Conservation (phyloP, 2,329 filamentous ascomycete species). For the Xylariales sp. region DNA sequence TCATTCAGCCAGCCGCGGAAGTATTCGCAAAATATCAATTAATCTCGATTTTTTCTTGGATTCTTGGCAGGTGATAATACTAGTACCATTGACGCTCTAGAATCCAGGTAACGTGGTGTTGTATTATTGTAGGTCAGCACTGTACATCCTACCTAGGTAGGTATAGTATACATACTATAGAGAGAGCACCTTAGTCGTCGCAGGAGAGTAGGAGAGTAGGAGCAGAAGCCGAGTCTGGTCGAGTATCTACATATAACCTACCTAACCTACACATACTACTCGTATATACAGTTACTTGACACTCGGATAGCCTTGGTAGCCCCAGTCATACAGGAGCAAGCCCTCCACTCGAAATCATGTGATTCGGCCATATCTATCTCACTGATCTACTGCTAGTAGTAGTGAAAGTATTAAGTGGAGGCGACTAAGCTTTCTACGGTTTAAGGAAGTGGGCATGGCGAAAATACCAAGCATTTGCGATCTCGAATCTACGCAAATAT, state of each 20-base stretch:
- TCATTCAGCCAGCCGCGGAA: constrained; percentile 7
- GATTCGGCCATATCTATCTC: constrained; percentile 2
- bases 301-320: constrained; percentile 17
- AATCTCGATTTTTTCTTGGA: constrained; percentile 6
- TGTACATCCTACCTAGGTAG: too few species aligned
- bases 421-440: constrained; percentile 11
- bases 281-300: background rate
- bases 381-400: background rate
- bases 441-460: constrained; percentile 11
- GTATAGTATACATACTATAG: too few species aligned
- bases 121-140: too few species aligned
- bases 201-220: too few species aligned
- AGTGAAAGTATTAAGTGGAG: constrained; percentile 12
- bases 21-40: constrained; percentile 13
- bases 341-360: constrained; percentile 30
- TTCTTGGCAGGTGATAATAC: constrained; percentile 16
- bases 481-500: constrained; percentile 17
- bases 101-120: background rate
- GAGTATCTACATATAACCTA: background rate
- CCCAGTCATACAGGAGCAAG: constrained; percentile 4
- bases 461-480: constrained; percentile 33
- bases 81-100: background rate
- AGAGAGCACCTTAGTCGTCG: too few species aligned
- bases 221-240: too few species aligned
- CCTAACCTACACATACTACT: too few species aligned